Evolutionary conservation across 2,329 filamentous ascomycete species (phyloP), one percentile per base, ranked within the genome.

Genomic region (Hansfordia pulvinata): DNA sequence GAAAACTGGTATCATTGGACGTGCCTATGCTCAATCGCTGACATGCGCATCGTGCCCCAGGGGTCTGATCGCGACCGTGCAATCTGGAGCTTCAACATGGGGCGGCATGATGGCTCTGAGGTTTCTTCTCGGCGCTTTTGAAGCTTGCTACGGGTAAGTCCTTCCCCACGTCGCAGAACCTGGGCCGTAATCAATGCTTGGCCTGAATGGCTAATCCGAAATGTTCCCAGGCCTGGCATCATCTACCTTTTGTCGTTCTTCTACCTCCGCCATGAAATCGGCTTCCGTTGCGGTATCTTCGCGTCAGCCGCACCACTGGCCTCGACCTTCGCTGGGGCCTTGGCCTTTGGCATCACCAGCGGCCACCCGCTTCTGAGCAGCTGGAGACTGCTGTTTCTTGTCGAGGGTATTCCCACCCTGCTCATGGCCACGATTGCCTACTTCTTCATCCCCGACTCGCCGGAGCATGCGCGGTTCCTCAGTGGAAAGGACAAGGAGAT

Each of bases 401-500:
- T 88, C 9, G 85, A 93, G 49, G 85, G 84, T 2, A 88, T 92
- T 33, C 85, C 85, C 2, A 84, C 79, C 15, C 66, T 92, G 22
- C 34, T 93, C 7, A 69, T 81, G 9, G 76, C 81, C 5, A 70
- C 79, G 1, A 62, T 76, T 35, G 79, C 82, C 9, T 93, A 75
- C 76, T 59, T 62, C 28, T 58, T 76, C 43, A 73, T 93, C 26
- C 84, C 85, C 0, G 84, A 93, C 52, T 69, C 70, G 0, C 84
- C 84, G 0, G 60, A 65, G 12, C 69, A 58, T n/a, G 74, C 76
- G 2, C 44, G 51, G 5, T 83, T 75, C 43, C 64, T 83, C 20
- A 73, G 63, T 4, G 50, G 52, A 15, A 64, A 75, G 3, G 65
- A 82, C 50, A 68, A 71, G 37, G 72, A 73, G 38, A 70, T 93